Base-by-base conservation (phyloP, 2,329 filamentous ascomycete genomes). In the Pseudocercospora crystallina region DNA sequence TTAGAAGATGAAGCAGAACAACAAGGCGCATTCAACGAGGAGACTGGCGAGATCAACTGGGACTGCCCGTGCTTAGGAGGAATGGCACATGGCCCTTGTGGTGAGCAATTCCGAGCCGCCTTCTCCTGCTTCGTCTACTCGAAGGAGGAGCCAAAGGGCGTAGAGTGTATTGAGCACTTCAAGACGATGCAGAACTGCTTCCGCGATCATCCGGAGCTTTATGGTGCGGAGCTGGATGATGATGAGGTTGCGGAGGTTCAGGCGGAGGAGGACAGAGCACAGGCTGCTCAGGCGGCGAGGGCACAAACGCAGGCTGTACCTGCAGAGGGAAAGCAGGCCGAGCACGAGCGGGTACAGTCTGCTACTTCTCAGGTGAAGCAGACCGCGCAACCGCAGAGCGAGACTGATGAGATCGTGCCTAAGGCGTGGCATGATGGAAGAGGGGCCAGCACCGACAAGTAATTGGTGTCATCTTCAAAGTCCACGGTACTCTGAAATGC, bases 41-140 rank as follows among this genome's bases (percentile, higher is more conserved):
- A 97, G 76, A 99, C 94, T 8, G 94, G 94, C 62, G 94, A 99
- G 80, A 99, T 99, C 75, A 99, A 99, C 79, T 99, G 94, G 94
- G 94, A 97, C 70, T 99, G 94, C 73, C 94, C 94, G 12, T 99
- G 94, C 71, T 77, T 99, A 31, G 94, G 94, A 42, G 94, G 94
- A 46, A 99, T 99, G 94, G 94, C 94, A 7, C 76, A 96, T 67
- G 94, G 94, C 0, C 94, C 94, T 47, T 99, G 94, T 69, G 94
- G 94, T 41, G 89, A 95, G 69, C 85, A 97, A 66, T 99, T 99
- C 81, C 90, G 86, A 77, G 85, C 85, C 17, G 94, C 94, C 0
- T 99, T 99, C 66, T 96, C 90, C 81, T 99, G 94, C 76, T 99
- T 99, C 66, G 90, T 99, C n/a, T 94, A 86, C 75, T 95, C 89